phyloP scores from a whole-genome alignment of 345 rosid genomes.

The Brassica napus region Da-Ae NC_063440.1:8079001-8079500 shows the following conservation, averaged over 20 bases:
- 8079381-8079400: neutral
- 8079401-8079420: neutral
- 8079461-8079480: neutral
- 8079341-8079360: neutral
- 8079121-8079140: neutral
- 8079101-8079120: neutral
- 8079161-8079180: neutral
- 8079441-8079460: neutral
- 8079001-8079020: neutral
- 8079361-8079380: neutral
- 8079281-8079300: neutral
- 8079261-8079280: neutral
- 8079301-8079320: neutral
- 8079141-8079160: neutral
- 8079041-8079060: neutral
- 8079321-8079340: neutral
- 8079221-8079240: neutral
- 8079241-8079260: neutral
- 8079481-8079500: neutral
- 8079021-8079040: neutral
- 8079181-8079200: no score
- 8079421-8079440: neutral
- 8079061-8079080: neutral
- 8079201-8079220: neutral
- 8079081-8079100: neutral